Percentiles rank a stretch among this genome's conserved stretches.
Evolutionary conservation across 768 basidiomycete genomes (phyloP).

Genomic region (Boletellus sp.): DNA sequence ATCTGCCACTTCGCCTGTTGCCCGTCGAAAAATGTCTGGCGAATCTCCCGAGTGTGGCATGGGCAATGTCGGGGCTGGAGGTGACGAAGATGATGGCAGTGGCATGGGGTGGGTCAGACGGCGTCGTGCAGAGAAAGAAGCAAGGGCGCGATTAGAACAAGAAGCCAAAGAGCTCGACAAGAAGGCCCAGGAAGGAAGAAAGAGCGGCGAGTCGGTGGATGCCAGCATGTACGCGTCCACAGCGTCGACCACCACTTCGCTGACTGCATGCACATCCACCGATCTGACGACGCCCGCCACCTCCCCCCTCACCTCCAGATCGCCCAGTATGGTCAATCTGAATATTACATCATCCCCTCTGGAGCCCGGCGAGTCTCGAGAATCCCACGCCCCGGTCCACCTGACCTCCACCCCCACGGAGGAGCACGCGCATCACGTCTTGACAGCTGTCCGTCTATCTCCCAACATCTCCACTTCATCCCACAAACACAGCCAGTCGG

Average conservation of each 20-base stretch:
- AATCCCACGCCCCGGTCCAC: neutral
- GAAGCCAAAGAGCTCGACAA: constrained; percentile 10
- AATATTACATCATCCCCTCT: constrained; percentile 6
- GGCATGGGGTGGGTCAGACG: constrained; percentile 82
- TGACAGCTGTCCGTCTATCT: constrained; percentile 26
- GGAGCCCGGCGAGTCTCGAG: neutral
- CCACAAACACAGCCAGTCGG: constrained; percentile 4
- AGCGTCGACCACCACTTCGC: constrained; percentile 21
- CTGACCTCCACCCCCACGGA: constrained; percentile 6
- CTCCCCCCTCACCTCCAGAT: constrained; percentile 19
- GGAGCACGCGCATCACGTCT: constrained; percentile 19
- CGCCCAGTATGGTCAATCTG: constrained; percentile 18
- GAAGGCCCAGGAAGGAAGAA: constrained; percentile 18
- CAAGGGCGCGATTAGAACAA: constrained; percentile 27
- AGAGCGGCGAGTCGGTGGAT: constrained; percentile 21
- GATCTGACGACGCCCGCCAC: constrained; percentile 17
- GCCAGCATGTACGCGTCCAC: constrained; percentile 23
- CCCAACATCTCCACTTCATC: constrained; percentile 10
- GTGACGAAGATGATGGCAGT: constrained; percentile 75
- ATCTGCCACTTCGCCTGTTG: constrained; percentile 6
- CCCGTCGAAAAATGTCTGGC: constrained; percentile 17
- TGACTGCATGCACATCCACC: constrained; percentile 22
- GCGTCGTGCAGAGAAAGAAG: constrained; percentile 58
- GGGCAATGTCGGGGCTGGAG: constrained; percentile 22
- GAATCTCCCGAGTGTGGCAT: constrained; percentile 25